phyloP scores from a whole-genome alignment of 2,329 filamentous ascomycete species.

The Chlorencoelia australis region DNA sequence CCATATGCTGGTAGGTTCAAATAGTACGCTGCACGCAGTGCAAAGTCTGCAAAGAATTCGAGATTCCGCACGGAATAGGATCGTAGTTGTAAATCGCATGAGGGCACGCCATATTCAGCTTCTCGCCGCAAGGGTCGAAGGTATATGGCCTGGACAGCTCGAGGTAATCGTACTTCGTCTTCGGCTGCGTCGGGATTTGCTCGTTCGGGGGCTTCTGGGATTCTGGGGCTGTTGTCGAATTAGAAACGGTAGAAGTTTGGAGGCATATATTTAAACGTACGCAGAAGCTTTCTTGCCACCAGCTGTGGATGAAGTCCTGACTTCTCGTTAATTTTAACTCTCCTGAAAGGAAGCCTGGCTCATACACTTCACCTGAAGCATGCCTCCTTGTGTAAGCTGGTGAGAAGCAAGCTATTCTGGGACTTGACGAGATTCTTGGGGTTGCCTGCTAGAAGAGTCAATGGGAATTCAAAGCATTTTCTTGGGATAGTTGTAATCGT shows the following conservation, averaged over 20 bases:
- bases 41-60: conserved; percentile 92
- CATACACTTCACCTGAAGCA: conserved; percentile 8
- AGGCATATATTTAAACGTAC: too few relatives aligned
- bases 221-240: conserved; percentile 5
- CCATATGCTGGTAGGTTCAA: conserved; percentile 77
- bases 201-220: neutral
- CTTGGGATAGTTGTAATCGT: neutral
- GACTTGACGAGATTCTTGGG: conserved; percentile 6
- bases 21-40: conserved; percentile 89
- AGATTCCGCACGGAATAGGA: conserved; percentile 86
- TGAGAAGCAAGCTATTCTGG: too few relatives aligned
- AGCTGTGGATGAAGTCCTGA: neutral
- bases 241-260: too few relatives aligned
- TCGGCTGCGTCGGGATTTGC: neutral
- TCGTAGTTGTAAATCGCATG: conserved; percentile 84
- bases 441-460: conserved; percentile 12
- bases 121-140: conserved; percentile 71
- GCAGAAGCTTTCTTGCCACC: conserved; percentile 1
- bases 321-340: too few relatives aligned
- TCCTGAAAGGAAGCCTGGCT: too few relatives aligned
- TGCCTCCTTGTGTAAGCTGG: conserved; percentile 7
- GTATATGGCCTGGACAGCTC: conserved; percentile 77
- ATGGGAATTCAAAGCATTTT: neutral
- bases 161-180: conserved; percentile 50
- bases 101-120: conserved; percentile 66